Conservation (phyloP, 1,139 yeast genomes). For the Debaryomycetaceae sp. region DNA sequence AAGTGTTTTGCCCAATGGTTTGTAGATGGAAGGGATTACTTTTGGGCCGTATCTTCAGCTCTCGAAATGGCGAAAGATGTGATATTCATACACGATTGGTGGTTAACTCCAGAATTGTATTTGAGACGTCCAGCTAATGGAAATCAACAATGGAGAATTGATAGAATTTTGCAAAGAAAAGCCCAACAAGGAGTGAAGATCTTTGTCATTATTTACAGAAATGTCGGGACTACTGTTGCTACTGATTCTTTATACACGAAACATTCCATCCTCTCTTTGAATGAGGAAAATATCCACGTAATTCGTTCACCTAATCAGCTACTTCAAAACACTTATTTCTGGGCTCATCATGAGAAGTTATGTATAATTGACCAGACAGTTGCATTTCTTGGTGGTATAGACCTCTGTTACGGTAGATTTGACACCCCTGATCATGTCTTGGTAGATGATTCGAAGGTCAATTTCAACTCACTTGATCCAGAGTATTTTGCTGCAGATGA, state of each 20-base stretch:
- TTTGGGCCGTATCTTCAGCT: slow-evolving; percentile 95
- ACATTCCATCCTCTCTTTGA: slow-evolving; percentile 81
- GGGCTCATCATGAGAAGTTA: slow-evolving; percentile 99
- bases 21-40: slow-evolving; percentile 94
- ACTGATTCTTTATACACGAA: slow-evolving; percentile 94
- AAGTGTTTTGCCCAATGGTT: slow-evolving; percentile 93
- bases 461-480: slow-evolving; percentile 33
- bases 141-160: slow-evolving; percentile 91
- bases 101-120: slow-evolving; percentile 93
- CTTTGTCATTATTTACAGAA: slow-evolving; percentile 89
- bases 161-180: slow-evolving; percentile 79
- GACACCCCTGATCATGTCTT: slow-evolving; percentile 96
- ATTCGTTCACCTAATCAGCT: slow-evolving; percentile 95
- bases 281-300: slow-evolving; percentile 79
- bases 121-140: slow-evolving; percentile 93
- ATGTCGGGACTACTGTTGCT: slow-evolving; percentile 89
- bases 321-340: slow-evolving; percentile 86
- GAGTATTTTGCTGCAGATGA: slow-evolving; percentile 29
- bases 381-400: slow-evolving; percentile 94
- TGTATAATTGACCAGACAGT: slow-evolving; percentile 83
- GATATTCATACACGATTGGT: slow-evolving; percentile 96
- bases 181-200: slow-evolving; percentile 96
- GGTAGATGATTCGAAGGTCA: slow-evolving; percentile 61
- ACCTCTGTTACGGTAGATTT: slow-evolving; percentile 90
- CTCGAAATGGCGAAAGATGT: slow-evolving; percentile 92